Conservation (phyloP, 192 early-diverging fungal species). For the Backusella australiensis region DNA sequence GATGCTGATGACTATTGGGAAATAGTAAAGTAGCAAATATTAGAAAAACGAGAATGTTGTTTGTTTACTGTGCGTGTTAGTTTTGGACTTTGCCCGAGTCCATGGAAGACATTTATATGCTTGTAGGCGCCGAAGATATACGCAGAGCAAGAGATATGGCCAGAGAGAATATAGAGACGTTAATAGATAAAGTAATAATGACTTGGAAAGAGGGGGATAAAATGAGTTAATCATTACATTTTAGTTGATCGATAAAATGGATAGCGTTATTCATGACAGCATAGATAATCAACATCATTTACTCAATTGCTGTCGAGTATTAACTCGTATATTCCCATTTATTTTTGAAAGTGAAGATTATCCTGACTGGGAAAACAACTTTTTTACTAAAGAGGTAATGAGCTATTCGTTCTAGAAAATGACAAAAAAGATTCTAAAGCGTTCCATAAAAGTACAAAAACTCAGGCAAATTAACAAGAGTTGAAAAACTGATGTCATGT, state of each 20-base stretch:
- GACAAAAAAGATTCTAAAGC: neutral
- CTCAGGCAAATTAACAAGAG: conserved; percentile 33
- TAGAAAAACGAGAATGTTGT: neutral
- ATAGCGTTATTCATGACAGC: conserved; percentile 3
- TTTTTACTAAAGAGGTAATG: conserved; percentile 38
- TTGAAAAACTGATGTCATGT: conserved; percentile 49
- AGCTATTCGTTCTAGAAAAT: neutral
- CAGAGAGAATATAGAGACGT: conserved; percentile 73
- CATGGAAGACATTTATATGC: conserved; percentile 83
- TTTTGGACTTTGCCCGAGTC: conserved; percentile 77
- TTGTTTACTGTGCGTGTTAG: conserved; percentile 29
- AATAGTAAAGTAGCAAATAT: neutral
- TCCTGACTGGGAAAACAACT: conserved; percentile 50
- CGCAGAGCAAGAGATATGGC: conserved; percentile 73
- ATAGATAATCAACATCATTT: conserved; percentile 44
- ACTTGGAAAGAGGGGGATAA: neutral
- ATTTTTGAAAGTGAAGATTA: conserved; percentile 67
- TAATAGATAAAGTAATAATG: conserved; percentile 63
- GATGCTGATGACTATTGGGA: conserved; percentile 30
- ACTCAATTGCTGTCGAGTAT: conserved; percentile 78
- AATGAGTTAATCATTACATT: neutral
- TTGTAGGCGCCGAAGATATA: conserved; percentile 80
- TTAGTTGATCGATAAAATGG: conserved; percentile 44
- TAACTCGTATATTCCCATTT: conserved; percentile 84
- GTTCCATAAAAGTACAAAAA: neutral